phyloP scores from a whole-genome alignment of 1,139 yeast genomes.

The Yamadazyma buinensis region DNA sequence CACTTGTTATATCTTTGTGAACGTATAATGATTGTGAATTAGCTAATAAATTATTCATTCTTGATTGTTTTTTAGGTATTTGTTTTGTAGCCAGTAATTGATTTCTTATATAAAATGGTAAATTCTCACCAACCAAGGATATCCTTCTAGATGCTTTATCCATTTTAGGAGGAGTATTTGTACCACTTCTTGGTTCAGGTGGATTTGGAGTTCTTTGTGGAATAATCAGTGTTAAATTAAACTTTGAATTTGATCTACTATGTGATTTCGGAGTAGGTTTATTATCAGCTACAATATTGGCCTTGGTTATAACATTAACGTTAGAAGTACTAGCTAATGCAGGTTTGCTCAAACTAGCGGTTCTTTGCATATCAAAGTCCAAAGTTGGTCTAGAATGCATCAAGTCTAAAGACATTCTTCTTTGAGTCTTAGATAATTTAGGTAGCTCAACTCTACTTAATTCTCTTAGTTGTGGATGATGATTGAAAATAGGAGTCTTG shows the following conservation, averaged over 20 bases:
- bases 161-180: neutral
- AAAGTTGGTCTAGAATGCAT: constrained; percentile 19
- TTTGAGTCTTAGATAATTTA: constrained; percentile 19
- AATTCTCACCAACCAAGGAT: constrained; percentile 36
- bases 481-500: neutral
- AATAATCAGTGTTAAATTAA: constrained; percentile 12
- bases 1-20: constrained; percentile 17
- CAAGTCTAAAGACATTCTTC: constrained; percentile 32
- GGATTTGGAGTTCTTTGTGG: constrained; percentile 5
- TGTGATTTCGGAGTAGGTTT: no score
- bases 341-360: constrained; percentile 24
- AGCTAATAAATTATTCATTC: constrained; percentile 33
- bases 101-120: constrained; percentile 37
- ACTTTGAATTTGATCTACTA: constrained; percentile 4
- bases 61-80: constrained; percentile 15
- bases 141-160: constrained; percentile 18
- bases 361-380: constrained; percentile 8
- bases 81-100: constrained; percentile 18
- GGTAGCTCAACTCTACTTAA: constrained; percentile 16
- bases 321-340: constrained; percentile 30
- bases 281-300: constrained; percentile 16
- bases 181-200: neutral
- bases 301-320: constrained; percentile 32
- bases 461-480: neutral
- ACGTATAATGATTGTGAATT: constrained; percentile 39